Base-by-base conservation (phyloP, 2,329 filamentous ascomycete species). In the Alternaria gaisen region DNA sequence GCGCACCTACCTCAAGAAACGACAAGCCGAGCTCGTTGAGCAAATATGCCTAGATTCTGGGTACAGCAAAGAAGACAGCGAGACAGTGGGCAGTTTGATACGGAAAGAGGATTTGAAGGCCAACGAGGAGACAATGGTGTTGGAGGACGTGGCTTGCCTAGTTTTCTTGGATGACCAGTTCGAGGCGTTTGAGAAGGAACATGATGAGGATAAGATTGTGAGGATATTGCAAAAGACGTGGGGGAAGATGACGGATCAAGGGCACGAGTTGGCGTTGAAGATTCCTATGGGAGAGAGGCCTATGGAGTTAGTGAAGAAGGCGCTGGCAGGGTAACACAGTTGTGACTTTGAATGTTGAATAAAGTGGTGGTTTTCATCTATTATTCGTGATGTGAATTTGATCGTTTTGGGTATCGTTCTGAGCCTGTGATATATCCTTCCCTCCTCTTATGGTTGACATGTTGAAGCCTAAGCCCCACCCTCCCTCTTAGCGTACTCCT, bases 151-250 rank as follows among this genome's bases (percentile, higher is more conserved):
- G 46, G 93, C 93, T 3, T 96, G 92, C 74, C 80, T 97, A 56
- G 92, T 96, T 28, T 97, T 97, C 76, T 80, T 97, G 66, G 92
- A 95, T 75, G 92, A 94, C 75, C 91, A 95, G 74, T 91, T 96
- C 65, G 92, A 94, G 71, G 87, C 86, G 52, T 97, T 95, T 79
- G 90, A 92, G 82, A 83, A 85, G 74, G 84, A 86, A 28, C 85
- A 89, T 55, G 90, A 93, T 72, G 91, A 94, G 80, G 89, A 88
- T 52, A 96, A 95, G 84, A 88, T 93, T 61, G 76, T 94, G 20
- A 81, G 80, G 18, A 80, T 80, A 28, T 24, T 81, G 63, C 53
- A 69, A 61, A 80, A 79, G 70, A 80, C 77, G 41, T 80, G 79
- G 79, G 76, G 63, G 28, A 80, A 81, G 71, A 80, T 80, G 79